phyloP scores from a whole-genome alignment of 108 stramenopile genomes.

The Asterionellopsis glacialis region DNA sequence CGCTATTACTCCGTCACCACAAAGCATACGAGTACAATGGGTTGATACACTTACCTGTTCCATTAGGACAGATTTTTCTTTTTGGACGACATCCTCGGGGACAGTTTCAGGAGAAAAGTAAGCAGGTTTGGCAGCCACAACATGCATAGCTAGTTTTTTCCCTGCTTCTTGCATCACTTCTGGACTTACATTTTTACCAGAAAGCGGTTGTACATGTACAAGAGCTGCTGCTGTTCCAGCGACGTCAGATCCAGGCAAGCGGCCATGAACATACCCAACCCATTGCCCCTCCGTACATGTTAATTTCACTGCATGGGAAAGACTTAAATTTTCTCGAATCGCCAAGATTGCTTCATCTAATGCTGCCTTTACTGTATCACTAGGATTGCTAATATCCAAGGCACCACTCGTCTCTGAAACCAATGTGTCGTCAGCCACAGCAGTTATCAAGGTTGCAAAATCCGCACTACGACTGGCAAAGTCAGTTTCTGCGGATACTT shows the following conservation, averaged over 20 bases:
- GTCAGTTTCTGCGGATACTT: conserved; percentile 76
- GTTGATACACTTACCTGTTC: conserved; percentile 39
- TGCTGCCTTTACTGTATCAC: conserved; percentile 29
- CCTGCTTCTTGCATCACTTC: conserved; percentile 42
- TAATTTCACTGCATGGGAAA: conserved; percentile 40
- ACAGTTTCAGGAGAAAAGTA: conserved; percentile 61
- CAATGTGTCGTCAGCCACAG: conserved; percentile 59
- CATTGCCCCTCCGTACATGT: conserved; percentile 31
- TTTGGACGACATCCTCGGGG: conserved; percentile 54
- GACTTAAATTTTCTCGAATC: conserved; percentile 71
- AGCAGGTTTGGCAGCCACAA: conserved; percentile 84
- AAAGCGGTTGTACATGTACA: conserved; percentile 24
- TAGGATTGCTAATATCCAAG: conserved; percentile 19
- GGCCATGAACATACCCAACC: conserved; percentile 74
- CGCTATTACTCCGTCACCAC: neutral
- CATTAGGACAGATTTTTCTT: conserved; percentile 59
- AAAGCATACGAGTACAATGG: neutral
- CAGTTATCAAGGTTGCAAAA: conserved; percentile 56
- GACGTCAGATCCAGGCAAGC: conserved; percentile 23
- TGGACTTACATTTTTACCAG: neutral
- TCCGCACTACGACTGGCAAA: conserved; percentile 60
- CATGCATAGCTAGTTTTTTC: conserved; percentile 92
- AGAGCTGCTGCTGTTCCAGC: conserved; percentile 70
- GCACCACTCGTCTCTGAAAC: conserved; percentile 12
- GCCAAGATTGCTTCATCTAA: conserved; percentile 73